Evolutionary conservation across 2,329 filamentous ascomycete species (phyloP), one percentile per base, ranked within the genome.

Genomic region (Diaporthe ampelina): DNA sequence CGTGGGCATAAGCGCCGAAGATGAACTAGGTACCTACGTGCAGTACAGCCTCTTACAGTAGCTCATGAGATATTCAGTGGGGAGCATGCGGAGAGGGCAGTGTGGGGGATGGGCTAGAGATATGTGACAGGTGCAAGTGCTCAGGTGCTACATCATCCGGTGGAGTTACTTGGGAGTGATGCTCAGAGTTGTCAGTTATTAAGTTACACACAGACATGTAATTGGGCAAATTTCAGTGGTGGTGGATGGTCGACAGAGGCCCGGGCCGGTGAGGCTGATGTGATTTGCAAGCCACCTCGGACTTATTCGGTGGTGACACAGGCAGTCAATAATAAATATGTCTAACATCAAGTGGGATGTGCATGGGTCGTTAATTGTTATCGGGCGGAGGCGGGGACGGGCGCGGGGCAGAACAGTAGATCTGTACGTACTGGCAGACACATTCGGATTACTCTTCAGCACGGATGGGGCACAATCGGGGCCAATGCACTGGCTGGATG

Each of bases 211-310:
- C 19, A 24, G 48, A n/a, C 10, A 3, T 9, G 13, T 40, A 1
- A 21, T 19, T 50, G n/a, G 45, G n/a, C 45, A 9, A 9, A 48
- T 9, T 9, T 48, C 6, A n/a, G 15, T 48, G 43, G 3, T 65
- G 61, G 29, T 73, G 63, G 70, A 24, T 75, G 73, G 70, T 58
- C 71, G 70, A 75, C 73, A 75, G 63, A 13, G 26, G 63, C 11
- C 73, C 73, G 73, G 52, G 57, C 17, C 45, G 35, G 61, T 45
- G 58, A 29, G 72, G 54, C 40, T 59, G 54, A n/a, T 40, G 26
- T 35, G 35, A 37, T 67, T n/a, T 35, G 26, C 26, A 67, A 24
- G 43, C 26, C 63, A 11, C 43, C 7, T 52, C 63, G 61, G 61
- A 50, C 29, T 37, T 52, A 26, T 19, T 67, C 40, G 40, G 40